These are phyloP conservation scores for Gossypium gossypioides DNA, from an alignment of 441 rosid genomes.

Conservation along the genomic window DNA sequence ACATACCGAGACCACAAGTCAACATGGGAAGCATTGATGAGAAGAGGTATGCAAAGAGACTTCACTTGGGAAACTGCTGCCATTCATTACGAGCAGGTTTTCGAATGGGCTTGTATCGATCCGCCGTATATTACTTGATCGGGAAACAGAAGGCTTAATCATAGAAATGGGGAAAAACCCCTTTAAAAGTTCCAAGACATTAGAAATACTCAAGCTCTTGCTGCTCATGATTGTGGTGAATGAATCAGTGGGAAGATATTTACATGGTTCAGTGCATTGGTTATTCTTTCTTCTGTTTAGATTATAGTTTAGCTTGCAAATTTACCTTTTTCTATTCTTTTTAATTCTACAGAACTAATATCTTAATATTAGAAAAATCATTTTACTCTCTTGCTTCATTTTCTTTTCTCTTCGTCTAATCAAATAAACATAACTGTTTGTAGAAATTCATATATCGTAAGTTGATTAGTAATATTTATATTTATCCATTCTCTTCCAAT, in stretches of 20 bases:
- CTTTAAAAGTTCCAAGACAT: neutral
- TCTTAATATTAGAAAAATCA: too few relatives aligned
- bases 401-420: too few relatives aligned
- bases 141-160: neutral
- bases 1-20: slow-evolving; percentile 62
- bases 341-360: neutral
- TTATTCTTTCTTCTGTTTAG: neutral
- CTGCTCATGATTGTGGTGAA: neutral
- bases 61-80: slow-evolving; percentile 86
- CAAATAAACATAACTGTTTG: too few relatives aligned
- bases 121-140: slow-evolving; percentile 50
- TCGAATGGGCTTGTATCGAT: slow-evolving; percentile 70
- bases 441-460: too few relatives aligned
- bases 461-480: too few relatives aligned
- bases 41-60: slow-evolving; percentile 62
- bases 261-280: neutral
- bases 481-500: too few relatives aligned
- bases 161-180: neutral
- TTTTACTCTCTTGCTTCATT: too few relatives aligned
- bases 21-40: slow-evolving; percentile 75
- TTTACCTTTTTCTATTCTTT: neutral
- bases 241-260: neutral
- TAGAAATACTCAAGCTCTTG: neutral
- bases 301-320: neutral
- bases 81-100: slow-evolving; percentile 64